Conservation (phyloP, 805 yeast genomes). For the Lipomyces kockii region DNA sequence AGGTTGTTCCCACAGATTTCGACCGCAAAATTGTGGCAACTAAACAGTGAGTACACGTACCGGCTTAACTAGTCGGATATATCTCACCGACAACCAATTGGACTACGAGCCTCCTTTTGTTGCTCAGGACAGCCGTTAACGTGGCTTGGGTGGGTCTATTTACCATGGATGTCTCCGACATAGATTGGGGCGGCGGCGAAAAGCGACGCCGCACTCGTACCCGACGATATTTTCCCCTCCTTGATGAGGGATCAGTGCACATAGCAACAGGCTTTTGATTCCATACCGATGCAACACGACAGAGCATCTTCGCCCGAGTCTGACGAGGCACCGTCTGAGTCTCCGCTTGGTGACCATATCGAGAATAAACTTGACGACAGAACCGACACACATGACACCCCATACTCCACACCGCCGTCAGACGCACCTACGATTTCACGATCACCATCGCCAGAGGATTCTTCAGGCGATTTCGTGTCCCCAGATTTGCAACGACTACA, state of each 20-base stretch:
- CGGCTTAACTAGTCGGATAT: not conserved
- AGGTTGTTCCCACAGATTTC: not conserved
- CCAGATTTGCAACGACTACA: conserved; percentile 38
- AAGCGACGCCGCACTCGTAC: not conserved
- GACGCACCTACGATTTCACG: not conserved
- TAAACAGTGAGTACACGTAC: not conserved
- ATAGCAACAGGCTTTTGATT: not conserved
- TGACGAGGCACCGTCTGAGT: not conserved
- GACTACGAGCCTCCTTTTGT: not conserved
- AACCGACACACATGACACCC: not conserved
- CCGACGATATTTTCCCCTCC: not conserved
- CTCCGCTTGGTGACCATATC: not conserved
- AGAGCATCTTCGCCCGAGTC: not conserved
- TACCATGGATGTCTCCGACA: too few species aligned
- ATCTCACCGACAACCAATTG: not conserved
- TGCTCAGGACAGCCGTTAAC: not conserved
- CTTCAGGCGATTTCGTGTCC: conserved; percentile 4
- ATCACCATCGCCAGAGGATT: not conserved
- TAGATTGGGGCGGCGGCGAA: not conserved
- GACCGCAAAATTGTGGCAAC: not conserved
- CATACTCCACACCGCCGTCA: not conserved
- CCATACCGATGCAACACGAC: not conserved
- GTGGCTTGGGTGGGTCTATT: not conserved
- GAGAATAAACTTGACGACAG: not conserved
- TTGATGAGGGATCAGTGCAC: not conserved